Evolutionary conservation across 441 rosid genomes (phyloP).

Genomic region (Geranium incanum): DNA sequence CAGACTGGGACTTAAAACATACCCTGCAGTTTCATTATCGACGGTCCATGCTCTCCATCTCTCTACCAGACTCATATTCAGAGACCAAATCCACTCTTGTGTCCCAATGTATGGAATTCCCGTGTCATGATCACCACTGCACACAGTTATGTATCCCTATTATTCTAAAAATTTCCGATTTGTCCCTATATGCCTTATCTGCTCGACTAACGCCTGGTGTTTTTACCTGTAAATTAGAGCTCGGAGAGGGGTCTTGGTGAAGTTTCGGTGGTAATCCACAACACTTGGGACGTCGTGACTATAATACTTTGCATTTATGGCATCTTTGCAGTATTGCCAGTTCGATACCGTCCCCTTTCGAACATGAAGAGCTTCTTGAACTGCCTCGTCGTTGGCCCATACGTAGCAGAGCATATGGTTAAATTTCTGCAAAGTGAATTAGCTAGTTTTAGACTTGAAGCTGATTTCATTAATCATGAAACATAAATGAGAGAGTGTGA

Average conservation of each 20-base stretch:
- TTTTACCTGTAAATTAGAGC: conserved; percentile 21
- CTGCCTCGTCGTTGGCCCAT: conserved; percentile 20
- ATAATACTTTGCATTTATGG: conserved; percentile 4
- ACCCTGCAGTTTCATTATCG: conserved; percentile 12
- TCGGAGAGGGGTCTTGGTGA: conserved; percentile 15
- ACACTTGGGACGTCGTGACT: conserved; percentile 17
- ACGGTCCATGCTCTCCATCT: conserved; percentile 17
- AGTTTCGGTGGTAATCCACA: conserved; percentile 21
- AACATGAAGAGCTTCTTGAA: conserved; percentile 22
- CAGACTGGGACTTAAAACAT: background rate
- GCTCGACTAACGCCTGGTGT: background rate
- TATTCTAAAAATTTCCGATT: too few species aligned
- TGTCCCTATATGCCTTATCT: too few species aligned
- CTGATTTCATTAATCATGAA: background rate
- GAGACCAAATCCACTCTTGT: conserved; percentile 20
- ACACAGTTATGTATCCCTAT: background rate
- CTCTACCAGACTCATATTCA: conserved; percentile 16
- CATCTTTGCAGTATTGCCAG: conserved; percentile 22
- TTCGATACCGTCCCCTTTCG: conserved; percentile 11
- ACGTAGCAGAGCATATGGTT: conserved; percentile 16
- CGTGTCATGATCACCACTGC: conserved; percentile 28
- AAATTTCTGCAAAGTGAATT: conserved; percentile 14
- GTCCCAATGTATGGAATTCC: conserved; percentile 22
- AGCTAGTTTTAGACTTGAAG: background rate
- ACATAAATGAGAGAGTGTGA: background rate